These are phyloP conservation scores for Blastocystis sp. DNA, from an alignment of 352 stramenopile genomes.

Conservation along the genomic window DNA sequence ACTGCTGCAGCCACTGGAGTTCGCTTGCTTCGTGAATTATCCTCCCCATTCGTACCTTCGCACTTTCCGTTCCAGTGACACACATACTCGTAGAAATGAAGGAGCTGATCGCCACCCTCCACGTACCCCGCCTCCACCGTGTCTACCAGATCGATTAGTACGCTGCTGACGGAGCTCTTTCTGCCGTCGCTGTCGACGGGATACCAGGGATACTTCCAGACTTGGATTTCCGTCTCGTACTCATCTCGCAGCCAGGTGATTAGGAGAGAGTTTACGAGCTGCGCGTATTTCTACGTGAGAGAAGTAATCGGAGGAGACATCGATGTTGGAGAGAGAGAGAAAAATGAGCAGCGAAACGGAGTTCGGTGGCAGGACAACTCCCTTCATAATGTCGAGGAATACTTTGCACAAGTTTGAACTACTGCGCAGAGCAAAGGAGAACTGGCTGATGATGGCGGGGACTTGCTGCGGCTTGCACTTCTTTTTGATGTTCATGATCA, in stretches of 20 bases:
- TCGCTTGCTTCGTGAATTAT: background rate
- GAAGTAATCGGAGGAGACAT: background rate
- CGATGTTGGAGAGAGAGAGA: background rate
- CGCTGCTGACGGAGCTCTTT: background rate
- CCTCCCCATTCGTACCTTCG: background rate
- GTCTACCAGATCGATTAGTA: background rate
- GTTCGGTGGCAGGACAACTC: background rate
- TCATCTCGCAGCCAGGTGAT: background rate
- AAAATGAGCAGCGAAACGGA: background rate
- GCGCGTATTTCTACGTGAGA: background rate
- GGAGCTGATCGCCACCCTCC: background rate
- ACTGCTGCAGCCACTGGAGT: background rate
- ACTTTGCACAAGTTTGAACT: background rate
- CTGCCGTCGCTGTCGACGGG: background rate
- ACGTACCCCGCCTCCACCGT: background rate
- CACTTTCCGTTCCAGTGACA: background rate
- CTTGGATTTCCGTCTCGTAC: background rate
- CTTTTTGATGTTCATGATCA: slow-evolving; percentile 23
- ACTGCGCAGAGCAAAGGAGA: slow-evolving; percentile 5
- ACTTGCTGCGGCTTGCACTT: slow-evolving; percentile 3
- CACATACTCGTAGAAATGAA: slow-evolving; percentile 12
- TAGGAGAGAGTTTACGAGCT: background rate
- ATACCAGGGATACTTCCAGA: background rate
- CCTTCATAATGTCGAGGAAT: slow-evolving; percentile 32
- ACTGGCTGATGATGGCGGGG: slow-evolving; percentile 28